Conservation (phyloP, 192 early-diverging fungal species). For the Coemansia sp. region DNA sequence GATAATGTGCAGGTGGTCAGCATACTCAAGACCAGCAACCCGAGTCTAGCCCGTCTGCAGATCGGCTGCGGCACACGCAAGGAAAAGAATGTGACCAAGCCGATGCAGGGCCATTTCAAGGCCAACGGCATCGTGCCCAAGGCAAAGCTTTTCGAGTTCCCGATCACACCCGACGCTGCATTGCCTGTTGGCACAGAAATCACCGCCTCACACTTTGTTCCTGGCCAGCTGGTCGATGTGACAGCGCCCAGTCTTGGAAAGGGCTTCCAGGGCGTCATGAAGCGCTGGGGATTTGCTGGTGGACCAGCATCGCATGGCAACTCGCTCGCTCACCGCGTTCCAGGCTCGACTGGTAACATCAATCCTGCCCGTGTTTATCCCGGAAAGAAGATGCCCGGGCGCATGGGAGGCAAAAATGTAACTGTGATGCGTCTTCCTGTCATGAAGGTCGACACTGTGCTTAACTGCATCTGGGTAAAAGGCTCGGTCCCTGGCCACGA, state of each 20-base stretch:
- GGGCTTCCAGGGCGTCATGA: slow-evolving; percentile 97
- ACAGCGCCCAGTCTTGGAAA: slow-evolving; percentile 86
- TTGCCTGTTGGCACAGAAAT: slow-evolving; percentile 65
- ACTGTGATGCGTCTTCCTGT: slow-evolving; percentile 84
- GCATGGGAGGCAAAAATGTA: slow-evolving; percentile 82
- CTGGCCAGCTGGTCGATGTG: slow-evolving; percentile 94
- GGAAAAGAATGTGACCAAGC: slow-evolving; percentile 66
- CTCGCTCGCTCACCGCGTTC: slow-evolving; percentile 83
- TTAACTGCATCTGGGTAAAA: slow-evolving; percentile 92
- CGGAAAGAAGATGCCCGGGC: slow-evolving; percentile 98
- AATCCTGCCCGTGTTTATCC: slow-evolving; percentile 89
- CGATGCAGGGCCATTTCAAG: slow-evolving; percentile 74
- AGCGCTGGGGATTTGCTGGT: slow-evolving; percentile 91
- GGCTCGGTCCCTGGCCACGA: slow-evolving; percentile 88
- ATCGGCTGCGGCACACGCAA: slow-evolving; percentile 65
- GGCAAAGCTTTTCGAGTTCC: slow-evolving; percentile 78
- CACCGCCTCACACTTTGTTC: slow-evolving; percentile 84
- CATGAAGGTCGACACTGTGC: slow-evolving; percentile 78
- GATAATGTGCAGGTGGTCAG: slow-evolving; percentile 70
- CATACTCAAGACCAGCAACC: slow-evolving; percentile 51
- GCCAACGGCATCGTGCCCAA: slow-evolving; percentile 73
- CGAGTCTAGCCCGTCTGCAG: slow-evolving; percentile 56
- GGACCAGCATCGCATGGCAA: slow-evolving; percentile 92
- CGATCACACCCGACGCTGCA: slow-evolving; percentile 80
- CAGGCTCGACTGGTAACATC: slow-evolving; percentile 86